phyloP scores from a whole-genome alignment of 1,139 yeast species.

The Citeromyces hawaiiensis region DNA sequence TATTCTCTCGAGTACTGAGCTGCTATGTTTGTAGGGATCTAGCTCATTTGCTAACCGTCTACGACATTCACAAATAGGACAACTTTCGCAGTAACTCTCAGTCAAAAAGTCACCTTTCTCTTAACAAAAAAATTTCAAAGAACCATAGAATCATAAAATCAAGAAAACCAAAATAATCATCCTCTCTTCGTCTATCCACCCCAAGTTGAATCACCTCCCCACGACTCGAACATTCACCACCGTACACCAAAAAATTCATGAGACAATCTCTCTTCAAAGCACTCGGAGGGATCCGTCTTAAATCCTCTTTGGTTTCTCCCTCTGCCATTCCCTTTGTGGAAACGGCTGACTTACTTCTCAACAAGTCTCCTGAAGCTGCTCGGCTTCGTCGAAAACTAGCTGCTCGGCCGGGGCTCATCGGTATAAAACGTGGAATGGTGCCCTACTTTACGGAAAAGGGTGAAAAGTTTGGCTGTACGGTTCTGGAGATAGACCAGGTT shows the following conservation, averaged over 20 bases:
- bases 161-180: no score
- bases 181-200: no score
- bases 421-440: constrained; percentile 82
- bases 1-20: no score
- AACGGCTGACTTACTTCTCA: constrained; percentile 27
- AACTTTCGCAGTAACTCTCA: no score
- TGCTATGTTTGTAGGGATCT: no score
- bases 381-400: constrained; percentile 57
- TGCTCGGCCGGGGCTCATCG: constrained; percentile 71
- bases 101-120: no score
- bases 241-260: background rate
- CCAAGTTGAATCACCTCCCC: no score
- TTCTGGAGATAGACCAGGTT: constrained; percentile 74
- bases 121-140: no score
- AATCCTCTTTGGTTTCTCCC: constrained; percentile 37
- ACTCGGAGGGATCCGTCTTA: constrained; percentile 2
- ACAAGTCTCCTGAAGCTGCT: constrained; percentile 44
- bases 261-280: background rate
- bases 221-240: no score
- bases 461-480: constrained; percentile 66
- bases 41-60: no score
- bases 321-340: constrained; percentile 36
- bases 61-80: no score
- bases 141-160: no score
- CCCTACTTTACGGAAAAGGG: constrained; percentile 68